Base-by-base conservation (phyloP, 306 rosid genomes). In the Ochetophila trinervis region DNA sequence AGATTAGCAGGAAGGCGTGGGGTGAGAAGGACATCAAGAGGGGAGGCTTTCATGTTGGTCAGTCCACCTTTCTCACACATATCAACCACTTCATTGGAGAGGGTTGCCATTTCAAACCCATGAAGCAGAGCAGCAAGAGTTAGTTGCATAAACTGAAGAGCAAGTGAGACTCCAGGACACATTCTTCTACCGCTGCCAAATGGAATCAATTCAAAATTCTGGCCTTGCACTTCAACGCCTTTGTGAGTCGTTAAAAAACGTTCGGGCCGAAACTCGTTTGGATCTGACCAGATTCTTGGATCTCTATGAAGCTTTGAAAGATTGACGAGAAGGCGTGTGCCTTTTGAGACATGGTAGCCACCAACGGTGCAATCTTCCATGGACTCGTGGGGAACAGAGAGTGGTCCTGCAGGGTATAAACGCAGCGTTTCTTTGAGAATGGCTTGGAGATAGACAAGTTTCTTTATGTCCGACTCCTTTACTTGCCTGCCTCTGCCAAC, bases 181-280 rank as follows among this genome's bases (percentile, higher is more conserved):
- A 67, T 67, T 56, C 71, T 67, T 37, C 72, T 67, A 3, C 72
- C 72, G n/a, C 54, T 35, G 1, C 72, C 72, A 17, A 67, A 67
- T 15, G 63, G 71, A 3, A 67, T 40, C 37, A 55, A 45, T 18
- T 67, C 63, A 10, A 67, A 67, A 48, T 35, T 67, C 44, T 56
- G 63, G 2, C 72, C 72, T 24, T 37, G n/a, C 0, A 67, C 55
- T 5, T 67, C 72, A 9, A 67, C 22, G 24, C 44, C 15, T 22
- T 67, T 37, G 52, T 22, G 53, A 8, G 34, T 36, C 0, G 60
- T 34, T 0, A 67, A 40, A n/a, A 67, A 67, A 2, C 72, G 15
- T 15, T 56, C 63, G 3, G 72, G 72, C 63, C 24, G 54, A 51
- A 67, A 67, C 62, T 55, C 71, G 45, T 19, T 11, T 9, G 72